Base-by-base conservation (phyloP, 345 rosid genomes). In the Melastoma malabathricum region DNA sequence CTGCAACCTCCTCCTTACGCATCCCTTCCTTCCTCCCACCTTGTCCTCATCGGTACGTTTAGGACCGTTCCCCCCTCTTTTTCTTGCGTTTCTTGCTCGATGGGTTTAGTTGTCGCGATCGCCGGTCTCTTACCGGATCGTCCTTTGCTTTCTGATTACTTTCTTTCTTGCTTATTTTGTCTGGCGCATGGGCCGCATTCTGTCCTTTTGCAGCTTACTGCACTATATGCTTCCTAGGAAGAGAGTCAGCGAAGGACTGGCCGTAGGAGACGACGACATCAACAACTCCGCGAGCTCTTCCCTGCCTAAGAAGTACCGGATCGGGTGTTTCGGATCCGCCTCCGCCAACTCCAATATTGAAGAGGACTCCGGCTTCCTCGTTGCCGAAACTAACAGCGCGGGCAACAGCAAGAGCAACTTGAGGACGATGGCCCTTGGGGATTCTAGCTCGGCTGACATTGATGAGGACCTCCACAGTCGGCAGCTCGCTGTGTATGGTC, bases 401-500 rank as follows among this genome's bases (percentile, higher is more conserved):
- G 52, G 39, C 43, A 48, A 51, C 38, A 47, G 17, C 62, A 57
- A 60, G 15, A 62, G 52, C 50, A 56, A 54, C 57, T 54, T 52
- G 38, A 47, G 5, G 6, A 55, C 38, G 13, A 88, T 88, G 94
- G 83, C 85, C 63, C 72, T 74, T 31, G 95, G 95, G 47, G 72
- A 84, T 39, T 68, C 75, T 22, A 81, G 76, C 45, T 85, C 68
- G 46, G 59, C 68, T n/a, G 95, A 83, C 49, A 93, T 93, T 58
- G 97, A 93, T 60, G 99, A 88, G 65, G 99, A 93, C 78, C 84
- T 93, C 38, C 97, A 93, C 72, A 93, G 99, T 65, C 65, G 99
- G 41, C 99, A 93, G 86, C 99, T 93, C 15, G 99, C 99, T 0
- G 99, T 92, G 23, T 92, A 92, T 31, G 99, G 99, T 27, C 94